phyloP scores from a whole-genome alignment of 2,329 filamentous ascomycete genomes.

The Fusarium pseudograminearum region DNA sequence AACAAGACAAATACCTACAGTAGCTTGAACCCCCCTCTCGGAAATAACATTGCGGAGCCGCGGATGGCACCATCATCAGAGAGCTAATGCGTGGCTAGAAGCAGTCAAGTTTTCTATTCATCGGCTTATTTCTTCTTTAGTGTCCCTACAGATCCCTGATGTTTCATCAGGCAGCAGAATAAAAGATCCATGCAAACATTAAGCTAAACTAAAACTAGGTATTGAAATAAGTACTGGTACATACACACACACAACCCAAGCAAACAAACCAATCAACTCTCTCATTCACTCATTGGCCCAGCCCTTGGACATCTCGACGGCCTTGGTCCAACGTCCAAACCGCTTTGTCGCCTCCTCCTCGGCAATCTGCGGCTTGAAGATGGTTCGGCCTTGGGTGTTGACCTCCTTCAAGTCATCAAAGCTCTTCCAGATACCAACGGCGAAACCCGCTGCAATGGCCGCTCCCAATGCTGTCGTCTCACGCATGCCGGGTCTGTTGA shows the following conservation, averaged over 20 bases:
- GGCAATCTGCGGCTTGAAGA: slow-evolving; percentile 75
- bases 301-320: slow-evolving; percentile 82
- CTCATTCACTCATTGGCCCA: slow-evolving; percentile 63
- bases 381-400: slow-evolving; percentile 75
- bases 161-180: slow-evolving; percentile 37
- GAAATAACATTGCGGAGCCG: slow-evolving; percentile 34
- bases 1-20: neutral
- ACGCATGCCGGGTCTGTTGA: slow-evolving; percentile 82
- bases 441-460: slow-evolving; percentile 85
- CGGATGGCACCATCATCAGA: slow-evolving; percentile 19
- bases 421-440: slow-evolving; percentile 78
- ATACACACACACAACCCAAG: neutral
- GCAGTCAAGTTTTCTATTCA: slow-evolving; percentile 8
- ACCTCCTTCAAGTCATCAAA: slow-evolving; percentile 79
- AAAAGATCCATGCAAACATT: slow-evolving; percentile 13
- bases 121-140: slow-evolving; percentile 26
- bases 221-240: slow-evolving; percentile 21
- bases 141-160: neutral
- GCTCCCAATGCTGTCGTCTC: slow-evolving; percentile 86
- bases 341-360: slow-evolving; percentile 69
- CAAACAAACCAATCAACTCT: slow-evolving; percentile 3
- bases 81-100: slow-evolving; percentile 14
- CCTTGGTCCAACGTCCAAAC: slow-evolving; percentile 80
- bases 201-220: neutral
- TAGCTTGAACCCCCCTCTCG: slow-evolving; percentile 7